Evolutionary conservation across 768 basidiomycete genomes (phyloP).

Genomic region (Tylopilus sp.): DNA sequence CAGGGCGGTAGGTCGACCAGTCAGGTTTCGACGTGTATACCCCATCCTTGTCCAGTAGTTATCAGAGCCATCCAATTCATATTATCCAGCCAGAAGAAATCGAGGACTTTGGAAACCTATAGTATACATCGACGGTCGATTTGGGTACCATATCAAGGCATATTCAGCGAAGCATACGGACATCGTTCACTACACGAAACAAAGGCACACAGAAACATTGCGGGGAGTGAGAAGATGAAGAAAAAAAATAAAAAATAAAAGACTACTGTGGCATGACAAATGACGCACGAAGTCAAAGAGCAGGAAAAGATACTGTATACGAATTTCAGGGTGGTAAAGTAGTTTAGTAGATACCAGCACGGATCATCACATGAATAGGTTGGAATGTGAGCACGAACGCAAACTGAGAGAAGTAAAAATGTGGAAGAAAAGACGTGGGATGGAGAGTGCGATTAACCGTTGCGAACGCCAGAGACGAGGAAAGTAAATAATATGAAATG

Average conservation of each 20-base stretch:
- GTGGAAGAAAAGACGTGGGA: conserved; percentile 11
- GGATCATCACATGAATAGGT: conserved; percentile 28
- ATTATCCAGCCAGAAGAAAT: too few species aligned
- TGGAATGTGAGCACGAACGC: conserved; percentile 21
- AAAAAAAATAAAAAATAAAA: neutral
- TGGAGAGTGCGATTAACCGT: conserved; percentile 30
- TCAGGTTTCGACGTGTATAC: too few species aligned
- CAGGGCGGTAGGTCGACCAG: conserved; percentile 21
- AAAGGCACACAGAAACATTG: conserved; percentile 1
- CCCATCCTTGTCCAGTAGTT: too few species aligned
- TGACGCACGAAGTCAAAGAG: conserved; percentile 4
- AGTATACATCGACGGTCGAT: conserved; percentile 25
- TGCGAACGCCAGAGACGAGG: conserved; percentile 20
- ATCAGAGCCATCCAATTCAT: neutral
- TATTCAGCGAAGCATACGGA: conserved; percentile 14
- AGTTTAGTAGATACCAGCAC: conserved; percentile 34
- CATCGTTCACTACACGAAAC: conserved; percentile 2
- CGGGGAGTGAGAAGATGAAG: neutral
- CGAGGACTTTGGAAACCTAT: conserved; percentile 6
- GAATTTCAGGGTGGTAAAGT: conserved; percentile 27
- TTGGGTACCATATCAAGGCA: conserved; percentile 20
- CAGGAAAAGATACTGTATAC: conserved; percentile 12
- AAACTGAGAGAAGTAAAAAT: conserved; percentile 13
- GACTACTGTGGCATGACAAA: conserved; percentile 13
- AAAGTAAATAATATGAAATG: conserved; percentile 30